These are phyloP conservation scores for Polytrichum formosum DNA, from an alignment of 225 moss, liverwort and hornwort genomes.

Conservation along the genomic window DNA sequence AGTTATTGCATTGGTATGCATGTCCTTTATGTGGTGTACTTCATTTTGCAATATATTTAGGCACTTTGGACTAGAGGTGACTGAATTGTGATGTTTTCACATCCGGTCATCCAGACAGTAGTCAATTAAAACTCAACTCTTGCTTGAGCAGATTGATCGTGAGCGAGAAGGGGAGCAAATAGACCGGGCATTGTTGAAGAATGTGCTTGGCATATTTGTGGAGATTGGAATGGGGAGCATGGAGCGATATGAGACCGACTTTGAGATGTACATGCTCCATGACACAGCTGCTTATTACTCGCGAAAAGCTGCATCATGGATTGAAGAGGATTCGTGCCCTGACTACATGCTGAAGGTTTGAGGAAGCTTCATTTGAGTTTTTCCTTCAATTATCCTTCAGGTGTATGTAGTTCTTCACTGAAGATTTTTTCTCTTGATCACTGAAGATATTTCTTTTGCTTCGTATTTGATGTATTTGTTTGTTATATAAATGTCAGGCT, in stretches of 20 bases:
- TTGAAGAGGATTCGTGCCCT: constrained; percentile 97
- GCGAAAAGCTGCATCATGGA: constrained; percentile 95
- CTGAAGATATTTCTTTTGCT: too few relatives aligned
- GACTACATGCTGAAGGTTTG: constrained; percentile 97
- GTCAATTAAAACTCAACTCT: neutral
- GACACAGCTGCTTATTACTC: constrained; percentile 93
- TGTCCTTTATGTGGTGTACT: too few relatives aligned
- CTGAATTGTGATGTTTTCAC: too few relatives aligned
- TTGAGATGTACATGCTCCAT: constrained; percentile 89
- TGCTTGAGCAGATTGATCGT: constrained; percentile 60
- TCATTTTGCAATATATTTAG: too few relatives aligned
- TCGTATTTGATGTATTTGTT: neutral
- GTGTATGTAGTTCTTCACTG: too few relatives aligned
- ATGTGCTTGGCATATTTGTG: constrained; percentile 93
- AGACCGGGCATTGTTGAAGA: constrained; percentile 93
- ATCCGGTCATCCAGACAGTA: too few relatives aligned
- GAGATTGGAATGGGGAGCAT: constrained; percentile 98
- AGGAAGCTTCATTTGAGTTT: too few relatives aligned
- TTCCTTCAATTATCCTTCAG: neutral
- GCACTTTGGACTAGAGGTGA: too few relatives aligned
- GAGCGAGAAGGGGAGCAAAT: constrained; percentile 99
- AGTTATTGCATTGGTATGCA: constrained; percentile 77
- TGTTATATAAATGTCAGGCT: constrained; percentile 28
- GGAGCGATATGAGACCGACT: constrained; percentile 92
- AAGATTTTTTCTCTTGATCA: too few relatives aligned